Base-by-base conservation (phyloP, 352 stramenopile species). In the Phytophthora rubi region DNA sequence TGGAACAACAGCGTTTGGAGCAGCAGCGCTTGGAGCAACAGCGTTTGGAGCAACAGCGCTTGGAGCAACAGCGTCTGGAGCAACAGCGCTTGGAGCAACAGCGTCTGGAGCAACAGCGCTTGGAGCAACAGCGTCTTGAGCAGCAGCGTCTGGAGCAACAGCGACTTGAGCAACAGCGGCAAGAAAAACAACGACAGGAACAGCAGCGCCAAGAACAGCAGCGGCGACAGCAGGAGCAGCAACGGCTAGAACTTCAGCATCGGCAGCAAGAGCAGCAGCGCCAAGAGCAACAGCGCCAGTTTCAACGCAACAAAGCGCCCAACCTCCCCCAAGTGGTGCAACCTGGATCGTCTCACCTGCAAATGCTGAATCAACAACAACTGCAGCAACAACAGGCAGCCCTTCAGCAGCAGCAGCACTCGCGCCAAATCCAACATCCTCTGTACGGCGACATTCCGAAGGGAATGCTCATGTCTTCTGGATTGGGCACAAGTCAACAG, bases 361-460 rank as follows among this genome's bases (percentile, higher is more conserved):
- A 88, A 39, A 81, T 88, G 79, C 59, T 85, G 13, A 82, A 64
- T 44, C 78, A 81, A 21, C 71, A 86, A 57, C 80, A 88, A 6
- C 79, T 83, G 4, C 73, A 79, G 23, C 80, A 85, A 49, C 79
- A 86, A 8, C 80, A 85, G 28, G 61, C 69, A 26, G 59, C 70
- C 57, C 62, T 75, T 66, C 64, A 76, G 42, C 77, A 85, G 21
- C 77, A 84, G 53, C 77, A 85, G 44, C 78, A 85, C 59, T 71
- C 77, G 52, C 59, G 70, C 16, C 75, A 81, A 57, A 76, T 86
- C 18, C 76, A 85, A 54, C 81, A 88, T 52, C 81, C 81, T 59
- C 65, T 88, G 21, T 88, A 88, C 53, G 79, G 81, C 13, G 81
- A 88, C 23, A 73, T 88, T 23, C 68, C 78, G 32, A 88, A 88